phyloP scores from a whole-genome alignment of 805 yeast species.

The Candida krabiensis region DNA sequence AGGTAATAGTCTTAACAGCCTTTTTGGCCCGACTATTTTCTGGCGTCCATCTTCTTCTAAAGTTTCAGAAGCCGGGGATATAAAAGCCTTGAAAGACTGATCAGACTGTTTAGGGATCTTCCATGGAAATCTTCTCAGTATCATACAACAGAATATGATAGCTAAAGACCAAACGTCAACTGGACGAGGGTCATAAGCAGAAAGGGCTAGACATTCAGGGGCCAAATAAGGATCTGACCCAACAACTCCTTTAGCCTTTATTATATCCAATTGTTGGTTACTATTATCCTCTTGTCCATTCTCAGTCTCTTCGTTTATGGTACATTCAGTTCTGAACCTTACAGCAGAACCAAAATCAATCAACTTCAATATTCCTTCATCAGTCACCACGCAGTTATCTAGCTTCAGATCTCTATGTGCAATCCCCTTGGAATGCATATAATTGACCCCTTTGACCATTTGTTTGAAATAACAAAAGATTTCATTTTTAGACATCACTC shows the following conservation, averaged over 20 bases:
- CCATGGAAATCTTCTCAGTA: constrained; percentile 90
- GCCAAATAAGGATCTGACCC: constrained; percentile 97
- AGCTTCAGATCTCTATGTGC: constrained; percentile 92
- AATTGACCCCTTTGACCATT: constrained; percentile 69
- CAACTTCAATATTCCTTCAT: constrained; percentile 73
- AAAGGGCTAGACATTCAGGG: constrained; percentile 72
- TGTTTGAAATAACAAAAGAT: constrained; percentile 82
- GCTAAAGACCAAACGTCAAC: constrained; percentile 95
- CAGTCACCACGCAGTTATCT: constrained; percentile 87
- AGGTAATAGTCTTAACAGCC: constrained; percentile 73
- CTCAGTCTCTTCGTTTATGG: too few relatives aligned
- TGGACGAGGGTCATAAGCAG: constrained; percentile 76
- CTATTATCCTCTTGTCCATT: constrained; percentile 1
- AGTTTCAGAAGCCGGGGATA: constrained; percentile 27
- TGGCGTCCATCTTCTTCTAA: constrained; percentile 27
- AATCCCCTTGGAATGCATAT: constrained; percentile 77
- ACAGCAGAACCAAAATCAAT: constrained; percentile 95
- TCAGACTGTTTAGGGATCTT: constrained; percentile 81
- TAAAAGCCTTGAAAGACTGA: constrained; percentile 69
- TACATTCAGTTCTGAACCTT: constrained; percentile 62
- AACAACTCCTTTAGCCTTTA: constrained; percentile 79
- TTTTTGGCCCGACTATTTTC: constrained; percentile 57
- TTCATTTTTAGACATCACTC: constrained; percentile 69
- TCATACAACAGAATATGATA: constrained; percentile 88
- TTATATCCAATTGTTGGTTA: constrained; percentile 43